These are phyloP conservation scores for Parastagonospora nodorum DNA, from an alignment of 2,329 filamentous ascomycete genomes.

Conservation along the genomic window DNA sequence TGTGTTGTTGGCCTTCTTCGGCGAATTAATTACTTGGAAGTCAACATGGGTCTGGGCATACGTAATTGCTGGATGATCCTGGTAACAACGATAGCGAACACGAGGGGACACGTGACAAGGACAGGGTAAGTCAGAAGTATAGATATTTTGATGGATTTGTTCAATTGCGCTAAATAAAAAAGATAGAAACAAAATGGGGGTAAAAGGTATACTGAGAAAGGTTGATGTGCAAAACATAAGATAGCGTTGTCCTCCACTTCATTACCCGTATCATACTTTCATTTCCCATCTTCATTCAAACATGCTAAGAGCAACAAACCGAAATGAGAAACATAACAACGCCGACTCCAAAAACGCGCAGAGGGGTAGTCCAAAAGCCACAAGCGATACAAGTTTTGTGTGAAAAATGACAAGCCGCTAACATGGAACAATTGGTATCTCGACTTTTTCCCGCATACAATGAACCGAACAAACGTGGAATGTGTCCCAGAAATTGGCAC, in stretches of 20 bases:
- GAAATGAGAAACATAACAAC: not conserved
- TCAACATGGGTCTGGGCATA: not conserved
- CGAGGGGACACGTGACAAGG: not conserved
- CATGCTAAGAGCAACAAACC: not conserved
- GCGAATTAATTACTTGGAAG: conserved; percentile 2
- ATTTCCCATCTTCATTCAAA: not conserved
- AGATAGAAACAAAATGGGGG: no score
- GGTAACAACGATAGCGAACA: not conserved
- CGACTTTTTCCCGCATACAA: not conserved
- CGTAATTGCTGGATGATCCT: conserved; percentile 1
- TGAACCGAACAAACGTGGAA: not conserved
- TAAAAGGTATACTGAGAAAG: no score
- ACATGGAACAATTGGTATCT: not conserved
- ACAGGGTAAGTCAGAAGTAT: not conserved
- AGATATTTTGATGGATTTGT: not conserved
- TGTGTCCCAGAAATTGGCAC: no score
- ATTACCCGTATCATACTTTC: not conserved
- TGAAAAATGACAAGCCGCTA: not conserved
- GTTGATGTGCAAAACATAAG: not conserved
- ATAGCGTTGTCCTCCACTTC: not conserved
- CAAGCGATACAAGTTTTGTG: no score
- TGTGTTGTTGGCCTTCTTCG: not conserved
- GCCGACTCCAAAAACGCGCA: not conserved
- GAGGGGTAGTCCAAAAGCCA: not conserved
- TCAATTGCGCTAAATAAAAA: no score